Base-by-base conservation (phyloP, 371 early-diverging fungal species). In the Coemansia linderi region DNA sequence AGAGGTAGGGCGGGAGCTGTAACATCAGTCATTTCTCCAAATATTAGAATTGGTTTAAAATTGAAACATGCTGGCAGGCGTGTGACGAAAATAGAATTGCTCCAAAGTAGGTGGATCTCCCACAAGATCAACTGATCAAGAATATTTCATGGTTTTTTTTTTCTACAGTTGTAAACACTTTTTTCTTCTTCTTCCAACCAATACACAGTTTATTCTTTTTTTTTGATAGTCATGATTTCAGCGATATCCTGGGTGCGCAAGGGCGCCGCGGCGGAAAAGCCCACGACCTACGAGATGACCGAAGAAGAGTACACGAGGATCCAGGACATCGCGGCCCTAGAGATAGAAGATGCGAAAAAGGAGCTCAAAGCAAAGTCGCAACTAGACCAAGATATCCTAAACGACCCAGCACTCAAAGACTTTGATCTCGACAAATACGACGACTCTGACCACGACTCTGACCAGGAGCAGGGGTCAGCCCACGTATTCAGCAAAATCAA, bases 251-350 rank as follows among this genome's bases (percentile, higher is more conserved):
- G 72, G 72, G 72, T 71, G 13, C 91, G 91, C 65, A 90, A 92
- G 78, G 98, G 97, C 59, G 94, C 89, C 52, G 92, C 95, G 36
- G 86, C 87, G 36, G 86, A 89, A 58, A 73, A 84, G 52, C 96
- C 96, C 17, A 85, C 87, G 38, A 65, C 52, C 41, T 92, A 89
- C 73, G 86, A 90, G 64, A 79, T 96, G 58, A 89, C 90, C 63
- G 95, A 95, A 59, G 91, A 90, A 46, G 97, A 97, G 81, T 93
- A 85, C 71, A 85, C 90, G 56, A 84, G 90, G 63, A 91, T 98
- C 59, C 84, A 87, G 59, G 79, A 85, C 13, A 74, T 90, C 43
- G 91, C 94, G 4, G 85, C 86, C 29, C 84, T 84, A 24, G 88
- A 94, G 65, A 68, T 94, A 39, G 87, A 89, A 10, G 87, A 85